Evolutionary conservation across 768 basidiomycete species (phyloP), one percentile per base, ranked within the genome.

Genomic region (Cubamyces lactineus): DNA sequence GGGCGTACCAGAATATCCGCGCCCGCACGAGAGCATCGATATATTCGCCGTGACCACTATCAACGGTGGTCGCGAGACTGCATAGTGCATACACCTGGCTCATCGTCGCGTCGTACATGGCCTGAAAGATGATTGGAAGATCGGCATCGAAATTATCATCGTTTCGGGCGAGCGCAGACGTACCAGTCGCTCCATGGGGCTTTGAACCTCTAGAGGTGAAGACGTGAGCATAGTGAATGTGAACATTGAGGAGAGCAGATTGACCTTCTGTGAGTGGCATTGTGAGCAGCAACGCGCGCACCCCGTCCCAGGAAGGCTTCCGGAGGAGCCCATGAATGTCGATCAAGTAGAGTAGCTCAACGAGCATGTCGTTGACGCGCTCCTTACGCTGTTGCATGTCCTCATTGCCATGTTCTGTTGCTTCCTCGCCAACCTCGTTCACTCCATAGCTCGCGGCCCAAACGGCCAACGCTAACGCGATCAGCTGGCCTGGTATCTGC

Each of bases 371-470:
- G 49, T 88, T 86, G 39, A 86, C 84, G 34, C 76, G 80, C 51
- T 82, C 81, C 68, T 84, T 79, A 66, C 83, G 82, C 55, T 77
- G 76, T 51, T 75, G 75, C 39, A 73, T 56, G 52, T 71, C 78
- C 72, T 59, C 74, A 68, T 34, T 72, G 66, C 63, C 74, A 23
- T 77, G 67, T 16, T 70, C 67, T n/a, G 75, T 68, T 45, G 75
- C 76, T 45, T 88, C 85, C 16, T 82, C 69, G 40, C 94, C 95
- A 45, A 79, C 81, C 67, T 94, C 91, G 72, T 96, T 85, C 48
- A 96, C 77, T 42, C 95, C 96, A 72, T 92, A 95, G 41, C 92
- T 93, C 4, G 87, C 84, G 0, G 93, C 95, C 94, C 94, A 97
- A 21, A 89, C 85, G 46, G 91, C 91, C 21, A 96, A 80, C 30